Evolutionary conservation across 768 basidiomycete genomes (phyloP), one percentile per base, ranked within the genome.

Genomic region (Thelephora ganbajun): DNA sequence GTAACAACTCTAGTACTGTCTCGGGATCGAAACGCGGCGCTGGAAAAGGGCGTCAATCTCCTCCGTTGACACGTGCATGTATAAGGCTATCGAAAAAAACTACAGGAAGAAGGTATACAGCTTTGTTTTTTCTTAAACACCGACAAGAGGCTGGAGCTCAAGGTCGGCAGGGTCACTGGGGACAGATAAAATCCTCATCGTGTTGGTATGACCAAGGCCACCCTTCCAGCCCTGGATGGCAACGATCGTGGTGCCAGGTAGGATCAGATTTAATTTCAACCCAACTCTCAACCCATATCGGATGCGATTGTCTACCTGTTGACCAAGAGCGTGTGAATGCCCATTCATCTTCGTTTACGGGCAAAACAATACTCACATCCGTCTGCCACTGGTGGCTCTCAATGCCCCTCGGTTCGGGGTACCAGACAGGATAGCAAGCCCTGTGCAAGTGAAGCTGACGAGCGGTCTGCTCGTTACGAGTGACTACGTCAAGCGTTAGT

Each of bases 151-250:
- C 61, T 87, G 81, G 64, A 80, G 55, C 63, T 83, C 79, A 46
- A 92, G 66, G 61, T 92, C 89, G 45, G 82, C 84, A 33, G 65
- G 52, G 57, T 90, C 85, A 19, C 83, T 88, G 14, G 89, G 89
- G 41, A 91, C 89, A 35, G 77, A 78, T 55, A 92, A 65, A 51
- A 92, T 75, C 44, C 89, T 82, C 49, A 92, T 69, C 11, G 88
- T 91, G 72, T 93, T 92, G 54, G 90, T 93, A 68, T 96, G 91
- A 30, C 92, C 93, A 41, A 96, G 77, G 50, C 96, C 96, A 39
- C 92, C 89, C 69, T 92, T 94, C 94, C 94, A 99, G n/a, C 96
- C 96, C 66, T 98, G 96, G 4, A 99, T 85, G 44, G 94, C 94
- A 53, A 98, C 72, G 59, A 99, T 76, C 20, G 92, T 89, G 46